A percentile compares a stretch with the other conserved stretches of the same genome.
Evolutionary conservation across 768 basidiomycete genomes (phyloP).

Genomic region (Kwoniella sp.): DNA sequence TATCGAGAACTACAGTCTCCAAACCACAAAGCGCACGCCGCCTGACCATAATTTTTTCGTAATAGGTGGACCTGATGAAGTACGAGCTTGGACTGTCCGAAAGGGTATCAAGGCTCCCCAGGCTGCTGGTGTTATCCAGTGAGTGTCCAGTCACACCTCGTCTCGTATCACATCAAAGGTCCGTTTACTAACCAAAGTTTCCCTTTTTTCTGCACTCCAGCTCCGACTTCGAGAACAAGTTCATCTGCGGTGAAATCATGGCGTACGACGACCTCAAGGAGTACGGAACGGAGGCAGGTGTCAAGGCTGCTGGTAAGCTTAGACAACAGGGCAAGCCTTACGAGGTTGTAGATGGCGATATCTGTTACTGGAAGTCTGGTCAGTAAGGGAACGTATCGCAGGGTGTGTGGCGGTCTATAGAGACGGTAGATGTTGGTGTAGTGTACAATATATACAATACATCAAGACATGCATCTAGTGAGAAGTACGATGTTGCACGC

Average conservation of each 20-base stretch:
- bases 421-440: not conserved
- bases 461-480: not conserved
- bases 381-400: conserved; percentile 23
- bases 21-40: too few relatives aligned
- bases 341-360: conserved; percentile 53
- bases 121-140: conserved; percentile 98
- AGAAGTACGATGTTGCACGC: not conserved
- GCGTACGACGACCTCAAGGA: conserved; percentile 84
- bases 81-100: conserved; percentile 96
- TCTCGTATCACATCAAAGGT: conserved; percentile 14
- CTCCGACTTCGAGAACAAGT: conserved; percentile 97
- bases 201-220: conserved; percentile 56
- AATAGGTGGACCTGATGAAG: conserved; percentile 78
- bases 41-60: not conserved
- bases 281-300: conserved; percentile 82
- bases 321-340: conserved; percentile 94
- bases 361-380: conserved; percentile 53
- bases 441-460: not conserved
- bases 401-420: not conserved
- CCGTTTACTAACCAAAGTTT: not conserved
- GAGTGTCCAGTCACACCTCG: conserved; percentile 52
- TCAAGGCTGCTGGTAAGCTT: conserved; percentile 91
- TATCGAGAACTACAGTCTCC: too few relatives aligned
- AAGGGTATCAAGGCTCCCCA: conserved; percentile 92
- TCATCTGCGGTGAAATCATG: conserved; percentile 98